Base-by-base conservation (phyloP, 805 yeast genomes). In the Lipomyces starkeyi region DNA sequence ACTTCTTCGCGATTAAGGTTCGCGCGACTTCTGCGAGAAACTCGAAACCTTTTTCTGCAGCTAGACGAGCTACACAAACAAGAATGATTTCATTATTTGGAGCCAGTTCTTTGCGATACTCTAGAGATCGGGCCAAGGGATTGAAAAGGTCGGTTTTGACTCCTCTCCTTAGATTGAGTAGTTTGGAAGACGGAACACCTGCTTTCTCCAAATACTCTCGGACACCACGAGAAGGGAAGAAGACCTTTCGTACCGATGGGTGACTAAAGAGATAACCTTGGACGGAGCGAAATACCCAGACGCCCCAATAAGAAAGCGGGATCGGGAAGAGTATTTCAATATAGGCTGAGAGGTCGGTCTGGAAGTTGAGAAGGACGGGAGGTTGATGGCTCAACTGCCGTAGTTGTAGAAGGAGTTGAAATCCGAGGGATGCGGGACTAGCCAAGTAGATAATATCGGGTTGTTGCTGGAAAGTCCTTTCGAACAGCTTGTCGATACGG, bases 231-330 rank as follows among this genome's bases (percentile, higher is more conserved):
- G 56, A 53, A 22, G 56, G 56, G 34, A 53, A 53, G 56, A 53
- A 53, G 27, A 53, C 8, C 56, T 27, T 53, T 53, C 56, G 56
- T 25, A 53, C 56, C 1, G 56, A 53, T 20, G 56, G 56, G 56
- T 53, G 56, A 25, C 56, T 53, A 29, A 53, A 53, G 17, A 53
- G 56, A 53, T 53, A 53, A 53, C 56, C 56, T 53, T 53, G 56
- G 56, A 53, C 56, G 56, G 11, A 53, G 34, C 34, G 56, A 35
- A 53, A 53, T 25, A 22, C 56, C 56, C 56, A 53, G 34, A 53
- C 34, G 34, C 56, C 56, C 56, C 56, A 53, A 13, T 53, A 53
- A 22, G 56, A 53, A 53, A 53, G 56, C 32, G 56, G 56, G 56
- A 53, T 5, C 9, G 56, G 56, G 56, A 53, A 53, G 56, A 53